Percentiles rank a stretch among this genome's conserved stretches.
Conservation (phyloP, 2,329 filamentous ascomycete species). For the Hypoxylon sp. region DNA sequence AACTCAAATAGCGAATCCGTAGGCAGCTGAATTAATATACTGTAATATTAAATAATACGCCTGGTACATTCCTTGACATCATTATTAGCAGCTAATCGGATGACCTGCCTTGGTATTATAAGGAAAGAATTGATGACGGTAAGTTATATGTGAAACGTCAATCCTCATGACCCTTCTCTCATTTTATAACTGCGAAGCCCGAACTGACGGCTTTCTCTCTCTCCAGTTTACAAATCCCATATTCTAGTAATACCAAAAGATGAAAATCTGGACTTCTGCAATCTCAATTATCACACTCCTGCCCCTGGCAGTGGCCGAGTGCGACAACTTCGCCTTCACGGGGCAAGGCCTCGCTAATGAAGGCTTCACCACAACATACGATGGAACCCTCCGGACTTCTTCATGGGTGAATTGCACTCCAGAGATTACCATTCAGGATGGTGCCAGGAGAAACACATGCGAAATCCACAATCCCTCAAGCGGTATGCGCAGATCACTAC, state of each 20-base stretch:
- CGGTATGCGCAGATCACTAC: constrained; percentile 9
- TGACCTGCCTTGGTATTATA: background rate
- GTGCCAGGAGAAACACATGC: constrained; percentile 3
- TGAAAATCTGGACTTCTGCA: constrained; percentile 15
- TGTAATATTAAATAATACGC: background rate
- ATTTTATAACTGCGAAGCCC: background rate
- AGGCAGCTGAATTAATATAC: background rate
- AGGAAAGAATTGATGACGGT: background rate
- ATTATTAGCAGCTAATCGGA: too few species aligned
- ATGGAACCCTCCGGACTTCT: constrained; percentile 9
- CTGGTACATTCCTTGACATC: background rate
- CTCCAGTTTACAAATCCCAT: constrained; percentile 9
- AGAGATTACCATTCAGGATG: background rate
- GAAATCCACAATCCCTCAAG: constrained; percentile 2
- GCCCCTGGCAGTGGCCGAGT: constrained; percentile 24
- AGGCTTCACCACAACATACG: constrained; percentile 11
- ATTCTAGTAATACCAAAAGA: constrained; percentile 5
- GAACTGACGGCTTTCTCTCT: background rate
- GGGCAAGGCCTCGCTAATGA: background rate
- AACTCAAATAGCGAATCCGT: background rate
- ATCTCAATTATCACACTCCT: constrained; percentile 10
- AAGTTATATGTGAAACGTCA: background rate
- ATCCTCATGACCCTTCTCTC: background rate
- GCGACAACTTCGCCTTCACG: constrained; percentile 27
- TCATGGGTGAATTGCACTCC: constrained; percentile 17